Conservation (phyloP, 371 early-diverging fungal species). For the Catenaria anguillulae region DNA sequence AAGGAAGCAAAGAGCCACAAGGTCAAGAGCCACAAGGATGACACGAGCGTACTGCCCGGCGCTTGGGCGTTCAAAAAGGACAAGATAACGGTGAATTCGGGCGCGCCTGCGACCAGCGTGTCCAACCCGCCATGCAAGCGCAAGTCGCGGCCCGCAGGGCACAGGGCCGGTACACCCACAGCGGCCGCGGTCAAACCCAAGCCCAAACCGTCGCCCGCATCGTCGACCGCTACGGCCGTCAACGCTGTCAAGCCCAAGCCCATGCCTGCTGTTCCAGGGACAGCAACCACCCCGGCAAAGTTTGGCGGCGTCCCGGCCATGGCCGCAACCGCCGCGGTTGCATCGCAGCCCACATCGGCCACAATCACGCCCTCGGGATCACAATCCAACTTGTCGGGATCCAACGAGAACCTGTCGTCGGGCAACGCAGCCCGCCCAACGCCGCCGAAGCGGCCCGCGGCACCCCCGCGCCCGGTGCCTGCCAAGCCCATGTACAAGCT, state of each 20-base stretch:
- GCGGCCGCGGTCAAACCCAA: background rate
- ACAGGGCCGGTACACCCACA: too few relatives aligned
- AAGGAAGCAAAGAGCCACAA: conserved; percentile 56
- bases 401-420: too few relatives aligned
- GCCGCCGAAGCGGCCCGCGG: conserved; percentile 39
- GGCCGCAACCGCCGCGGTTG: conserved; percentile 12
- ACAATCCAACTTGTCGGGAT: too few relatives aligned
- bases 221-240: conserved; percentile 7
- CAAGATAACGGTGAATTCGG: conserved; percentile 48
- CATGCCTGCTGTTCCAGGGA: conserved; percentile 7
- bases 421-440: conserved; percentile 3
- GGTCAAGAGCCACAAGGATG: conserved; percentile 65
- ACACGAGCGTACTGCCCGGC: conserved; percentile 19
- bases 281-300: background rate
- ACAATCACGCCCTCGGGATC: background rate
- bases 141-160: background rate
- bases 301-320: conserved; percentile 8
- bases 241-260: too few relatives aligned
- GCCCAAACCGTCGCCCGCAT: conserved; percentile 2
- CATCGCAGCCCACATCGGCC: background rate
- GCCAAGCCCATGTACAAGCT: conserved; percentile 47
- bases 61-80: conserved; percentile 51
- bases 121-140: background rate
- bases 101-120: conserved; percentile 45
- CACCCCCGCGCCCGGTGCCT: conserved; percentile 13